Percentiles rank a stretch among this genome's conserved stretches.
Evolutionary conservation across 495 filamentous ascomycete genomes (phyloP).

Genomic region (Penicillium canariense): DNA sequence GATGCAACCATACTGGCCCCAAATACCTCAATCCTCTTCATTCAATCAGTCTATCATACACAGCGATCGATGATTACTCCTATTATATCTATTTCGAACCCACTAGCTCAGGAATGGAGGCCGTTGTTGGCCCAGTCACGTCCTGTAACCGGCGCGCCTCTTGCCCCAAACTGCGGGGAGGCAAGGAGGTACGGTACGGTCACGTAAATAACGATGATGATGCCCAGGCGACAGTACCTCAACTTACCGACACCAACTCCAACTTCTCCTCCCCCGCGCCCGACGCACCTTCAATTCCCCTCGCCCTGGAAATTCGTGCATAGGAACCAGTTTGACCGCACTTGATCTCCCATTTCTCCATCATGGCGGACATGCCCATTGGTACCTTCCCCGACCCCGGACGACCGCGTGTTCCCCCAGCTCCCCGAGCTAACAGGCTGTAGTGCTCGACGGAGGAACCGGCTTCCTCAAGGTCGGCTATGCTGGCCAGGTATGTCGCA

Average conservation of each 20-base stretch:
- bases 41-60: not conserved
- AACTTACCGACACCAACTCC: slow-evolving; percentile 24
- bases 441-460: slow-evolving; percentile 99
- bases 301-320: slow-evolving; percentile 22
- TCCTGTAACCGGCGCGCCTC: slow-evolving; percentile 17
- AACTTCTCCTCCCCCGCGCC: slow-evolving; percentile 12
- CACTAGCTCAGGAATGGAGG: not conserved
- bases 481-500: slow-evolving; percentile 69
- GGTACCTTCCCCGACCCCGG: slow-evolving; percentile 45
- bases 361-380: slow-evolving; percentile 72
- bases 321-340: not conserved
- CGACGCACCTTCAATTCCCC: slow-evolving; percentile 24
- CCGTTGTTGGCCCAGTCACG: slow-evolving; percentile 11
- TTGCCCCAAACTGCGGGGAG: slow-evolving; percentile 18
- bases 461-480: slow-evolving; percentile 99
- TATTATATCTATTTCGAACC: not conserved
- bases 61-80: not conserved
- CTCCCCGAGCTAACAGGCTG: slow-evolving; percentile 31
- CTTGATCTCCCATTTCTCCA: slow-evolving; percentile 23
- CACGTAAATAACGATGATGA: slow-evolving; percentile 35
- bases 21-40: not conserved
- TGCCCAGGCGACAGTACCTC: slow-evolving; percentile 19
- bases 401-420: slow-evolving; percentile 28
- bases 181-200: slow-evolving; percentile 26
- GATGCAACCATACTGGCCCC: not conserved